phyloP scores from a whole-genome alignment of 352 stramenopile genomes.

The Pilasporangium apinafurcum region DNA sequence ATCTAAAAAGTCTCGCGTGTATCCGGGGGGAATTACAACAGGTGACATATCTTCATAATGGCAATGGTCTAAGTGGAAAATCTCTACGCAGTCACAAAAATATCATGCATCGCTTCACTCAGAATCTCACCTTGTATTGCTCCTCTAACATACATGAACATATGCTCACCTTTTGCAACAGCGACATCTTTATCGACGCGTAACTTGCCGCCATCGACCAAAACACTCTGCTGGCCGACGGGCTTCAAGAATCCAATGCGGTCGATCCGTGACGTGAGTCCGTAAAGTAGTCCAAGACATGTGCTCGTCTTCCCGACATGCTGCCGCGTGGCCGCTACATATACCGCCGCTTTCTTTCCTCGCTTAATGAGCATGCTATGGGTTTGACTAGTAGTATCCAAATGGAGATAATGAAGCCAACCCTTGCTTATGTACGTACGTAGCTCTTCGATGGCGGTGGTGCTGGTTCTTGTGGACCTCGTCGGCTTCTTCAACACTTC shows the following conservation, averaged over 20 bases:
- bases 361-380: too few species aligned
- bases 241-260: slow-evolving; percentile 92
- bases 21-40: slow-evolving; percentile 93
- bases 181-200: slow-evolving; percentile 89
- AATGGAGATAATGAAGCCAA: too few species aligned
- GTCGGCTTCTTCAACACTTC: too few species aligned
- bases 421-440: too few species aligned
- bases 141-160: neutral
- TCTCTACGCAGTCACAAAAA: too few species aligned
- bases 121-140: too few species aligned
- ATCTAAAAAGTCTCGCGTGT: slow-evolving; percentile 95
- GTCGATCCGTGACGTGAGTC: slow-evolving; percentile 89
- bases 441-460: too few species aligned
- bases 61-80: slow-evolving; percentile 91
- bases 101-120: too few species aligned
- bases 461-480: too few species aligned
- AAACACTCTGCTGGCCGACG: slow-evolving; percentile 90
- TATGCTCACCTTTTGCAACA: slow-evolving; percentile 76
- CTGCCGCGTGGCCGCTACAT: slow-evolving; percentile 84
- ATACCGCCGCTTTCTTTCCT: slow-evolving; percentile 65
- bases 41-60: slow-evolving; percentile 95
- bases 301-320: slow-evolving; percentile 91
- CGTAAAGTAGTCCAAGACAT: slow-evolving; percentile 91
- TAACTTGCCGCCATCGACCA: slow-evolving; percentile 56
- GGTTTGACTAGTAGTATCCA: too few species aligned